Percentiles rank a stretch among this genome's conserved stretches.
Conservation (phyloP, 495 filamentous ascomycete species). For the Talaromyces borbonicus region DNA sequence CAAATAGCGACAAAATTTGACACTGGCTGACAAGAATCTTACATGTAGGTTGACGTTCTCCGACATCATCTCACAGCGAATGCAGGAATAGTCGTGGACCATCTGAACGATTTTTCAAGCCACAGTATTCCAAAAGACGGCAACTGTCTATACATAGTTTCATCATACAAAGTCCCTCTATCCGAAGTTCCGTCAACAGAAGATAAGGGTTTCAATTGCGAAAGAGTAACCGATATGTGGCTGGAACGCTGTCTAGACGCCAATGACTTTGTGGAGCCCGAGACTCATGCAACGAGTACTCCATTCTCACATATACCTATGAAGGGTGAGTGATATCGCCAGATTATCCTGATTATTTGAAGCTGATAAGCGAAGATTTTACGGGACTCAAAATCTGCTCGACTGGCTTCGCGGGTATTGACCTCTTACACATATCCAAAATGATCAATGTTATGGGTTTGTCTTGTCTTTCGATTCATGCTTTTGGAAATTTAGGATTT, state of each 20-base stretch:
- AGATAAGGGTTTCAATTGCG: slow-evolving; percentile 33
- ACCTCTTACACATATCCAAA: slow-evolving; percentile 74
- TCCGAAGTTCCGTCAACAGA: slow-evolving; percentile 28
- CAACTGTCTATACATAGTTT: slow-evolving; percentile 41
- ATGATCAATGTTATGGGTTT: slow-evolving; percentile 61
- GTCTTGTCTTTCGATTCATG: slow-evolving; percentile 4
- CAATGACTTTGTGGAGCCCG: slow-evolving; percentile 59
- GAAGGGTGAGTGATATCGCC: slow-evolving; percentile 30
- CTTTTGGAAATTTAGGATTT: too few relatives aligned
- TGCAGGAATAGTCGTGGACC: slow-evolving; percentile 38
- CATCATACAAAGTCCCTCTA: slow-evolving; percentile 40
- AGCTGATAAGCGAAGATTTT: slow-evolving; percentile 42
- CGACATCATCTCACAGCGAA: slow-evolving; percentile 44
- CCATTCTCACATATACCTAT: slow-evolving; percentile 66
- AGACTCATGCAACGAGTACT: slow-evolving; percentile 57
- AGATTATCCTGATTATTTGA: background rate
- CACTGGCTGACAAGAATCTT: background rate
- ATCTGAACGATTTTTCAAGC: slow-evolving; percentile 29
- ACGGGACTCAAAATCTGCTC: slow-evolving; percentile 59
- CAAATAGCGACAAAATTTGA: too few relatives aligned
- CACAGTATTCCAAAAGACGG: slow-evolving; percentile 29
- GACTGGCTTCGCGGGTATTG: slow-evolving; percentile 74
- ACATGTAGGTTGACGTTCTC: slow-evolving; percentile 31
- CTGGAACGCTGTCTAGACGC: slow-evolving; percentile 76
- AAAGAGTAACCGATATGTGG: slow-evolving; percentile 82